Base-by-base conservation (phyloP, 805 yeast species). In the Cyberlindnera misumaiensis region DNA sequence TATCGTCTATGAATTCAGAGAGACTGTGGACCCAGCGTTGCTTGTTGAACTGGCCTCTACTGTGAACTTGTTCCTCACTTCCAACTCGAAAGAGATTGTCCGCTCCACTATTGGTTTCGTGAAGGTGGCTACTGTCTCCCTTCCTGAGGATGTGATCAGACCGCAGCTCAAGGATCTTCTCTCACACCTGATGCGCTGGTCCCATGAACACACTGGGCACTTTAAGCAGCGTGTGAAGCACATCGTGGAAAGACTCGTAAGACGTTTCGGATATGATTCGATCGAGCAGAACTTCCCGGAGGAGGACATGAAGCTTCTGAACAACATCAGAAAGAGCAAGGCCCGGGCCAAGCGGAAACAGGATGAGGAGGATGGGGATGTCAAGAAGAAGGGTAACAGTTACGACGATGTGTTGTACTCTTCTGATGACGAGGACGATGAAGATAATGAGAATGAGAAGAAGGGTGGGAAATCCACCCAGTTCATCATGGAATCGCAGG, bases 121-220 rank as follows among this genome's bases (percentile, higher is more conserved):
- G 36, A 93, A 90, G 62, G 90, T 90, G 36, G 85, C 90, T 49
- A 80, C 86, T 11, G 69, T 89, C 45, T 75, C 87, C 14, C 71
- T 93, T 40, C 95, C 96, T 11, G 83, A 75, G 44, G 95, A 84
- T 16, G 55, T 80, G 48, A 77, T 93, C 39, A 73, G 72, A 48
- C 71, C 78, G 8, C 79, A 80, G 49, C 72, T 90, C 51, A 70
- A 70, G 26, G 79, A 74, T 10, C 63, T 93, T 36, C 65, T 93
- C 38, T 68, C 73, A 18, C 82, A 84, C 51, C 71, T 93, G 53
- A 69, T 93, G 74, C 77, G 79, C 44, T 89, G 97, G 93, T 86
- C 96, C 30, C 93, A 87, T 59, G 97, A 89, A 58, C 97, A 90
- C 62, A 86, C 87, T 55, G 94, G 95, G 34, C 96, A 88, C 57